Evolutionary conservation across 352 stramenopile genomes (phyloP), one percentile per base, ranked within the genome.

Genomic region (Globisporangium nunn): DNA sequence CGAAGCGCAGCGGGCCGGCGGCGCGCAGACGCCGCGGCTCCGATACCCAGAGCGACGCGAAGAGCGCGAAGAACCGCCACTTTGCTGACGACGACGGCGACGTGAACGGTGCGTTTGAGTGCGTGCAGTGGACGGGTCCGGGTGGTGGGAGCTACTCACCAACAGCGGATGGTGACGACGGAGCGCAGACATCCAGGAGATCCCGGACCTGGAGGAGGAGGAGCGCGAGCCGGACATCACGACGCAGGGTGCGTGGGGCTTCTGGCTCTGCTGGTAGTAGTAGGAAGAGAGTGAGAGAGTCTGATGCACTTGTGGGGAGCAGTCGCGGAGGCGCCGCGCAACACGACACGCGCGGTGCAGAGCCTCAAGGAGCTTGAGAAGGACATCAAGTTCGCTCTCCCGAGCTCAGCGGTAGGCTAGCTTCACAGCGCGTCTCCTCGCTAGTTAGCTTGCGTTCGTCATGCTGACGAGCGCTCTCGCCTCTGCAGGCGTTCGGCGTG

Each of bases 311-410:
- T 37, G 6, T 5, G 6, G 33, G 10, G 33, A 37, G 5, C 43
- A 90, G 81, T 92, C 14, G 81, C 81, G 6, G 78, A 90, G 67
- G 81, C 81, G n/a, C 81, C 81, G n/a, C 68, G 75, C 29, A 91
- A 91, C 48, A 80, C 74, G 47, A 84, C 72, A 2, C 73, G 81
- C 39, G 62, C 70, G 17, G 76, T 88, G 4, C 78, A 91, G 58
- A 89, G 71, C 31, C 71, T 91, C 47, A 91, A 89, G 52, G 77
- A 91, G 56, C 74, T 90, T 39, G 79, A 92, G 49, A 69, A 75
- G 41, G 80, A 88, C 63, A 82, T 92, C 66, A 88, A 88, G 56
- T 87, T 88, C 52, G 72, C 78, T 39, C 75, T 92, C 7, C 78
- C 80, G 14, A 85, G 64, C 40, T 61, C 75, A 4, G 65, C 71